phyloP scores from a whole-genome alignment of 371 early-diverging fungal genomes.

The Fennellomyces sp. region DNA sequence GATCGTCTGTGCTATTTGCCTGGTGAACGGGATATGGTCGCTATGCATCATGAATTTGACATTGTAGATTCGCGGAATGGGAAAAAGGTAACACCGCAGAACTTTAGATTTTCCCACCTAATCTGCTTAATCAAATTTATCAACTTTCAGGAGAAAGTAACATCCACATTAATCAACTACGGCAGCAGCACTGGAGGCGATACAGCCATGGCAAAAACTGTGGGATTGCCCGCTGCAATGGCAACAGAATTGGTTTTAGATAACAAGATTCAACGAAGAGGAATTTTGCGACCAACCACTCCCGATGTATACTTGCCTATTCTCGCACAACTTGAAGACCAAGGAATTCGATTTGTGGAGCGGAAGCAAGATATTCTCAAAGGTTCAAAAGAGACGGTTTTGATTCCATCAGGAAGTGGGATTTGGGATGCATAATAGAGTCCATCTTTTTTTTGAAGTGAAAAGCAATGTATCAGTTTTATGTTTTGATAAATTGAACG shows the following conservation, averaged over 20 bases:
- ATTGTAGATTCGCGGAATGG: conserved; percentile 58
- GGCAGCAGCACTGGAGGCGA: conserved; percentile 60
- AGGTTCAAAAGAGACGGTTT: conserved; percentile 10
- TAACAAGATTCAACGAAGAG: conserved; percentile 63
- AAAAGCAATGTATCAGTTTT: not conserved
- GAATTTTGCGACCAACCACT: conserved; percentile 79
- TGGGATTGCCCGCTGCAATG: conserved; percentile 89
- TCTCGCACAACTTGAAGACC: conserved; percentile 70
- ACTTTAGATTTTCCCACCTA: no score
- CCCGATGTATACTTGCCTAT: conserved; percentile 80
- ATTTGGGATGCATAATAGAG: conserved; percentile 18
- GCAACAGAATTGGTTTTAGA: conserved; percentile 81
- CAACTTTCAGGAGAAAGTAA: conserved; percentile 64
- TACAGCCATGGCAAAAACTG: conserved; percentile 93
- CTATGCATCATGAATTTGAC: conserved; percentile 88
- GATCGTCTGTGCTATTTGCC: conserved; percentile 69
- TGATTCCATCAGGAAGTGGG: conserved; percentile 34
- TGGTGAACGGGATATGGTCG: conserved; percentile 86
- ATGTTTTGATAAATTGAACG: no score
- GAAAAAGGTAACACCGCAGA: conserved; percentile 35
- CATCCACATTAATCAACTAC: conserved; percentile 78
- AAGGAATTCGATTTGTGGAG: conserved; percentile 75
- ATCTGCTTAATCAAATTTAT: not conserved
- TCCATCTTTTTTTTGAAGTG: no score
- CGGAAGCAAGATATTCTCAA: conserved; percentile 25